Conservation (phyloP, 2,329 filamentous ascomycete species). For the Emergomyces orientalis region DNA sequence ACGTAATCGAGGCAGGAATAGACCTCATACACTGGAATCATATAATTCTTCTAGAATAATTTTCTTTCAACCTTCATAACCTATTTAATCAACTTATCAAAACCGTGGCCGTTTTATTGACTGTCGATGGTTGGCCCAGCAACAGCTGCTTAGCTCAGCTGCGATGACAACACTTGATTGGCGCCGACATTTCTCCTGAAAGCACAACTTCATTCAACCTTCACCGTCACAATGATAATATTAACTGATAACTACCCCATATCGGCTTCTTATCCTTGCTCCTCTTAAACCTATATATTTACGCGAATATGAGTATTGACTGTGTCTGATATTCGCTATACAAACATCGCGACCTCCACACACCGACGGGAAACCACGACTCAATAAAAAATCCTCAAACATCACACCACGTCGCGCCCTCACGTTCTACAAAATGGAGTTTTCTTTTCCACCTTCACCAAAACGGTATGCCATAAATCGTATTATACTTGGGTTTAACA, state of each 20-base stretch:
- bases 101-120: not conserved
- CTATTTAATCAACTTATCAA: not conserved
- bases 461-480: conserved; percentile 1
- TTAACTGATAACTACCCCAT: not conserved
- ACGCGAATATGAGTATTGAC: not conserved
- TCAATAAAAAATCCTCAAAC: not conserved
- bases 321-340: not conserved
- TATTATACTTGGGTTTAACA: not conserved
- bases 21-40: not conserved
- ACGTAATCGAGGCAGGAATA: not conserved
- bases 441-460: not conserved
- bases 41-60: not conserved
- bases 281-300: not conserved
- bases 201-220: not conserved
- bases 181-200: conserved; percentile 2
- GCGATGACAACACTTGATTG: not conserved
- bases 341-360: not conserved
- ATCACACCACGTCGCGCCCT: not conserved
- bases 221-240: not conserved
- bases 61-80: not conserved
- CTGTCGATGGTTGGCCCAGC: conserved; percentile 18
- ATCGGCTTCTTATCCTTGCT: not conserved
- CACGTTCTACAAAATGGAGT: not conserved
- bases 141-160: not conserved
- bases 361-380: not conserved